Conservation (phyloP, 1,284 basidiomycete species). For the Amylostereum chailletii region DNA sequence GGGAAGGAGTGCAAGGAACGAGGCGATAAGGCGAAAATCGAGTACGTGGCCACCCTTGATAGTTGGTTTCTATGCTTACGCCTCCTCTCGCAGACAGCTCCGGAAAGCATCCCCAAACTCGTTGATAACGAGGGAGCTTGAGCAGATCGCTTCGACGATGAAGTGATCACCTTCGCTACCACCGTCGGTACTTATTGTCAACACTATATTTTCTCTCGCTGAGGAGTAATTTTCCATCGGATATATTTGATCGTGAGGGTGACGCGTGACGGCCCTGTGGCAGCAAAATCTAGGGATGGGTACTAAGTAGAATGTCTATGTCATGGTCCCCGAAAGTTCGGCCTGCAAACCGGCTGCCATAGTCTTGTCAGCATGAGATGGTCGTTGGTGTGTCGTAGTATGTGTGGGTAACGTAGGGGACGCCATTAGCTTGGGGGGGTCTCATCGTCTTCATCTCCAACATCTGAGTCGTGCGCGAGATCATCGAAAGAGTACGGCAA, state of each 20-base stretch:
- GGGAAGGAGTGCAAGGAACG: conserved; percentile 84
- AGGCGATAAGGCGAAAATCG: conserved; percentile 71
- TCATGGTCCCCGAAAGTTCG: too few relatives aligned
- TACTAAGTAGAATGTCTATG: too few relatives aligned
- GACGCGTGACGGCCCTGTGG: too few relatives aligned
- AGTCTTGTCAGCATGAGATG: too few relatives aligned
- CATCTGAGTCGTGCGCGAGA: conserved; percentile 22
- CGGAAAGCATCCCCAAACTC: conserved; percentile 68
- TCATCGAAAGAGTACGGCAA: conserved; percentile 62
- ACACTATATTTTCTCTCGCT: background rate
- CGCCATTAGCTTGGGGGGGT: conserved; percentile 13
- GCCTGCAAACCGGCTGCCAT: too few relatives aligned
- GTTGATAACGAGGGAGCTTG: conserved; percentile 70
- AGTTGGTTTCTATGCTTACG: conserved; percentile 5
- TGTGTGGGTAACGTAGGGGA: background rate
- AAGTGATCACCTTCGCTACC: conserved; percentile 27
- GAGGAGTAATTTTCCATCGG: too few relatives aligned
- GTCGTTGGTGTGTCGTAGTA: background rate
- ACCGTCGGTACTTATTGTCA: background rate
- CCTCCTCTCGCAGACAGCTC: conserved; percentile 42
- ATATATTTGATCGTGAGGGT: too few relatives aligned
- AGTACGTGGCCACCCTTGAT: conserved; percentile 44
- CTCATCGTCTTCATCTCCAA: conserved; percentile 29
- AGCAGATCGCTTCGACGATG: conserved; percentile 60
- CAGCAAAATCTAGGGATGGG: too few relatives aligned